Base-by-base conservation (phyloP, 495 filamentous ascomycete genomes). In the Letharia columbiana region DNA sequence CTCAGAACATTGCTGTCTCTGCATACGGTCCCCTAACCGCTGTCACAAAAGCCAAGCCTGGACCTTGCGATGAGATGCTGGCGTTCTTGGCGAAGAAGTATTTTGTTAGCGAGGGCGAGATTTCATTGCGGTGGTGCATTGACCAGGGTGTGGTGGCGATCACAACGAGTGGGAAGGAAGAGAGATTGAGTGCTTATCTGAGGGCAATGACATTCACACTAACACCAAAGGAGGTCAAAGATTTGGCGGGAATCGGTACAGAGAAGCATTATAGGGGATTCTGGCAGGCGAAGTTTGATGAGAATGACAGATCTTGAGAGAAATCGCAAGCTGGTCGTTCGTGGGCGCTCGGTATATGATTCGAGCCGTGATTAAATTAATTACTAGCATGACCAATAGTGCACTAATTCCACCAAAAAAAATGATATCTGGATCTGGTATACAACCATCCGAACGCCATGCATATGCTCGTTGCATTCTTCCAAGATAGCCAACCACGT, bases 61-160 rank as follows among this genome's bases (percentile, higher is more conserved):
- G 91, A 0, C 91, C 91, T 0, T 72, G 88, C 23, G 91, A 92
- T 69, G 76, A 75, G 12, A 71, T 85, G 18, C 78, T 91, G 67
- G 76, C 78, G 31, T 69, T 70, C 15, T 71, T 96, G 62, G 88
- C 89, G 11, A 79, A 75, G 68, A 96, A 95, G 78, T 95, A 96
- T 70, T 87, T 80, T 6, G 91, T 95, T 35, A 81, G 76, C 18
- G 80, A 86, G 64, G 82, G 79, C 0, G 90, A 93, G 67, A 80
- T 96, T 62, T 79, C 81, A 28, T 70, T 96, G 67, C 75, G 92
- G 64, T 96, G 91, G 91, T 83, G 82, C 40, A 75, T 96, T 44
- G 90, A 96, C 68, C 89, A 91, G 72, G 90, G 86, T 50, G 76
- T 89, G 61, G 84, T 92, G n/a, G 77, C 84, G 0, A 76, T 96